A percentile compares a stretch with the other conserved stretches of the same genome.
phyloP scores from a whole-genome alignment of 164 flowering plant species.

The Hamamelis virginiana region DNA sequence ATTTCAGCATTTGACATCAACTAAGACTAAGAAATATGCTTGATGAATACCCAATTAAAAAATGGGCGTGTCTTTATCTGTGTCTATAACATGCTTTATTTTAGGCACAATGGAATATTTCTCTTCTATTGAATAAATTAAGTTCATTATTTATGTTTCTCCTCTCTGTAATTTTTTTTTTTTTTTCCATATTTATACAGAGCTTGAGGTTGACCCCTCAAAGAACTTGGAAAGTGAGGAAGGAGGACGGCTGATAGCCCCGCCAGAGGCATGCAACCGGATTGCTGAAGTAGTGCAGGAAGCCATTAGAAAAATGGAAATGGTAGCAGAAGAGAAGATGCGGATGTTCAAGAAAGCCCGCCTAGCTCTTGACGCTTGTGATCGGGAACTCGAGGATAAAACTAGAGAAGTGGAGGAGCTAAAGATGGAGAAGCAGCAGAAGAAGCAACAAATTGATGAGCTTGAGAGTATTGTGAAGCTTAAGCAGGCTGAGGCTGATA shows the following conservation, averaged over 20 bases:
- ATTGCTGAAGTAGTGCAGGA: constrained; percentile 95
- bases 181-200: constrained; percentile 27
- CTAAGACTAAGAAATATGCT: too few species aligned
- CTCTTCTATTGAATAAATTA: background rate
- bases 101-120: background rate
- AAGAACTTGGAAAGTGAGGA: constrained; percentile 70
- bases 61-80: too few species aligned
- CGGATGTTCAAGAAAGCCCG: constrained; percentile 85
- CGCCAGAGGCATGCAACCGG: constrained; percentile 87
- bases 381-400: constrained; percentile 85
- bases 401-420: constrained; percentile 73
- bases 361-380: constrained; percentile 72
- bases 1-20: too few species aligned
- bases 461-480: constrained; percentile 88
- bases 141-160: background rate
- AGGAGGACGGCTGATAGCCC: constrained; percentile 70
- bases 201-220: constrained; percentile 69
- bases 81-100: too few species aligned
- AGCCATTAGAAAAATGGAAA: constrained; percentile 94
- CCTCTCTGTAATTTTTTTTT: background rate
- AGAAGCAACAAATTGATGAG: constrained; percentile 84
- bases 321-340: constrained; percentile 93
- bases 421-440: constrained; percentile 72
- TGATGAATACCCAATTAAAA: too few species aligned
- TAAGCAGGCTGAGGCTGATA: constrained; percentile 94